A percentile compares a stretch with the other conserved stretches of the same genome.
Evolutionary conservation across 345 rosid genomes (phyloP).

Genomic region (Brassica cretica): DNA sequence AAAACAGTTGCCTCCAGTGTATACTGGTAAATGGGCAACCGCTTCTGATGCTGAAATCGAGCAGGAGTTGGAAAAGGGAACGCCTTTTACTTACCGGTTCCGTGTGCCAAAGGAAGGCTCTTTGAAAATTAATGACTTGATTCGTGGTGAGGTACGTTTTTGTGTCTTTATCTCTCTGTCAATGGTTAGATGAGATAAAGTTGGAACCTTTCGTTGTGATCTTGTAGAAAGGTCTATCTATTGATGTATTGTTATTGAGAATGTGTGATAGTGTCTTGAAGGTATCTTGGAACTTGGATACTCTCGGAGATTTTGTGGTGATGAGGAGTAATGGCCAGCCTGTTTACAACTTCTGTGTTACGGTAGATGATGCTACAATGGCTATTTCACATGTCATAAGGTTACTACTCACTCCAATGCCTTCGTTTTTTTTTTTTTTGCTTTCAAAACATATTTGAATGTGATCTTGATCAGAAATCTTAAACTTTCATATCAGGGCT

Average conservation of each 20-base stretch:
- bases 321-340: constrained; percentile 98
- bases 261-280: constrained; percentile 65
- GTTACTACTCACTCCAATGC: constrained; percentile 41
- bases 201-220: not conserved
- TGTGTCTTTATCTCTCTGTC: not conserved
- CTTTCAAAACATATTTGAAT: not conserved
- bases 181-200: not conserved
- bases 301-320: constrained; percentile 93
- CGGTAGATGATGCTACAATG: constrained; percentile 96
- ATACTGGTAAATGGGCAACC: constrained; percentile 83
- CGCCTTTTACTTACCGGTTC: constrained; percentile 76
- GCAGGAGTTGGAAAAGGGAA: constrained; percentile 79
- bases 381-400: constrained; percentile 95
- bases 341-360: constrained; percentile 92
- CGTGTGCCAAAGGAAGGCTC: constrained; percentile 79
- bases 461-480: constrained; percentile 16
- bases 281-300: constrained; percentile 92
- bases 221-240: not conserved
- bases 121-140: constrained; percentile 79
- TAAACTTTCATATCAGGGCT: constrained; percentile 55
- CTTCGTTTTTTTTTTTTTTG: not conserved
- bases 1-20: constrained; percentile 79
- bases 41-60: constrained; percentile 65
- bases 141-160: constrained; percentile 79
- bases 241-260: constrained; percentile 40